phyloP scores from a whole-genome alignment of 2,329 filamentous ascomycete genomes.

The Ophiocordyceps robertsii region DNA sequence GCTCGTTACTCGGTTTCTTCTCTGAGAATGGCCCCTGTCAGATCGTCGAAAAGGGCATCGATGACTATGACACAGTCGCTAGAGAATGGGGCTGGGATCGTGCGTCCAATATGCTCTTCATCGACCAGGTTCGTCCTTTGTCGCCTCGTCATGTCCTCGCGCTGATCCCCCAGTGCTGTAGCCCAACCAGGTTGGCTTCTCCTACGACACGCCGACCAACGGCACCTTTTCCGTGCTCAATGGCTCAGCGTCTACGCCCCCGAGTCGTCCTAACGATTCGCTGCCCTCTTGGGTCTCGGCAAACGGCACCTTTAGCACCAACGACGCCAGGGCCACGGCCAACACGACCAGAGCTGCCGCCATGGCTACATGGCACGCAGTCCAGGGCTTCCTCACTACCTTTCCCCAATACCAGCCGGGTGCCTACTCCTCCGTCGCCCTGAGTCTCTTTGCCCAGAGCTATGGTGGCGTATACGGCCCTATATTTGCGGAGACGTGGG shows the following conservation, averaged over 20 bases:
- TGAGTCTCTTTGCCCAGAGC: conserved; percentile 56
- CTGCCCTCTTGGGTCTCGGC: conserved; percentile 23
- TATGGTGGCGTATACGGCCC: conserved; percentile 61
- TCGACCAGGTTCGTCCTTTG: conserved; percentile 32
- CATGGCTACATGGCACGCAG: conserved; percentile 50
- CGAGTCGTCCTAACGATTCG: conserved; percentile 6
- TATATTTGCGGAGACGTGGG: conserved; percentile 43
- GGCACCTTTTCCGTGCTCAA: conserved; percentile 38
- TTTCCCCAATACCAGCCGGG: conserved; percentile 46
- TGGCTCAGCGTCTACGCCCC: conserved; percentile 18
- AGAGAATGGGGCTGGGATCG: conserved; percentile 55
- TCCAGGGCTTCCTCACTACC: conserved; percentile 44
- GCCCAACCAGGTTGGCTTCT: conserved; percentile 58
- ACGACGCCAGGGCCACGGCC: conserved; percentile 30
- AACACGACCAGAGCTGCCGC: conserved; percentile 44
- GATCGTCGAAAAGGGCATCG: conserved; percentile 30
- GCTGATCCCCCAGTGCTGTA: conserved; percentile 17
- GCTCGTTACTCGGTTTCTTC: conserved; percentile 52
- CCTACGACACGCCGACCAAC: conserved; percentile 50
- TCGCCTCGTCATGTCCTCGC: not conserved
- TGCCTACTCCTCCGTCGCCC: conserved; percentile 32
- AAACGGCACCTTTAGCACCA: conserved; percentile 54
- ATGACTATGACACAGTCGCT: conserved; percentile 39
- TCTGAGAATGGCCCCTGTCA: conserved; percentile 42
- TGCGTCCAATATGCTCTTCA: conserved; percentile 39